Evolutionary conservation across 2,329 filamentous ascomycete species (phyloP), one percentile per base, ranked within the genome.

Genomic region (Fusarium sp.): DNA sequence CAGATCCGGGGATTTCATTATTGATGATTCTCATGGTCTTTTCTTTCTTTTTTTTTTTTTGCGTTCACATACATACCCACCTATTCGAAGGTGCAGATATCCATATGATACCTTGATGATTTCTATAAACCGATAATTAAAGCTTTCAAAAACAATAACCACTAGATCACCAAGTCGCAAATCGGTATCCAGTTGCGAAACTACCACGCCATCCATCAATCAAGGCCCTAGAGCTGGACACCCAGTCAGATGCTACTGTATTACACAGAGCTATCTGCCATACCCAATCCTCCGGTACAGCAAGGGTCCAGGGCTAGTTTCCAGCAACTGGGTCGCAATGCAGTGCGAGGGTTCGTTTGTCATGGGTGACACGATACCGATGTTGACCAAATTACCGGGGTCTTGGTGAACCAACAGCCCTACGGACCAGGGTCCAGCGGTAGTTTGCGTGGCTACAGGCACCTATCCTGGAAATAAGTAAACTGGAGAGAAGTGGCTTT

Each of bases 41-140:
- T 27, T 27, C 24, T 27, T 24, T 20, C 20, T n/a, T 27, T 27
- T 6, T 27, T 24, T 27, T 6, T 27, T 24, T 20, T 29, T 47
- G 34, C 34, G 18, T 37, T 37, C 34, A n/a, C 34, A 37, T 37
- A 12, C 27, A 47, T n/a, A 27, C 20, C 18, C 12, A 47, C 25
- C 45, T 29, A 29, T 25, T 13, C 22, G 45, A 29, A n/a, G 25
- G 45, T 29, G 45, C 24, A n/a, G 45, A 47, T 29, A 29, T 13
- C 7, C 25, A 29, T 20, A 52, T 29, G 49, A 52, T 42, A 52
- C 49, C 32, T 52, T 52, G 24, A 52, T 40, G 48, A 52, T 52
- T 37, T 37, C 34, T 52, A 52, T 40, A 18, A 25, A 52, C 24
- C 10, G 48, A 41, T 18, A 27, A 52, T 52, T 29, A 14, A 41